Percentiles rank a stretch among this genome's conserved stretches.
Evolutionary conservation across 129 eudicot species (phyloP).

Genomic region (Saposhnikovia divaricata): DNA sequence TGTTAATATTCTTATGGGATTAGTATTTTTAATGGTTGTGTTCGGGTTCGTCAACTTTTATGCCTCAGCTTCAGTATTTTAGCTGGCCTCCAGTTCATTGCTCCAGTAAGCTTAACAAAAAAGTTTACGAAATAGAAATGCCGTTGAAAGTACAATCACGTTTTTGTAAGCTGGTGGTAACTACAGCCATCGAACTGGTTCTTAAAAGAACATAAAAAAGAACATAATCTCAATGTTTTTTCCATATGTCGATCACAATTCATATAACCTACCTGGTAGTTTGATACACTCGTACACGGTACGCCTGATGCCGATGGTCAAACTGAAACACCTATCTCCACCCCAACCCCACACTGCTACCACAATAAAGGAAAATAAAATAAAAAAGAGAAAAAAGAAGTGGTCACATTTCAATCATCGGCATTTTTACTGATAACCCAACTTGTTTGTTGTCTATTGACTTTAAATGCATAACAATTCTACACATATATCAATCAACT

Average conservation of each 20-base stretch:
- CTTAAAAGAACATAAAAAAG: no score
- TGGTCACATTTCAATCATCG: background rate
- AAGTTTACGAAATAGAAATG: no score
- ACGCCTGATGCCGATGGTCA: background rate
- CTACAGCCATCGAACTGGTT: no score
- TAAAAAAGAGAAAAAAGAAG: background rate
- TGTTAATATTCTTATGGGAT: constrained; percentile 26
- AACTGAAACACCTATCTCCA: background rate
- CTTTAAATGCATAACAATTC: background rate
- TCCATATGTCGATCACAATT: no score
- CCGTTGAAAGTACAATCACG: no score
- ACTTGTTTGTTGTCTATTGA: background rate
- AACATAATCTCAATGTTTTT: no score
- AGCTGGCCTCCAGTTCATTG: background rate
- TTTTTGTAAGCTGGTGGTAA: no score
- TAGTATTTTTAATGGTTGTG: constrained; percentile 5
- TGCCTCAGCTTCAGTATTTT: background rate
- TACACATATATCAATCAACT: background rate
- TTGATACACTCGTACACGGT: no score
- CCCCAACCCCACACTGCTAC: background rate
- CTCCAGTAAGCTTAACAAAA: background rate
- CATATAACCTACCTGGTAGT: no score
- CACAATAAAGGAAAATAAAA: background rate
- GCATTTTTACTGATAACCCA: background rate
- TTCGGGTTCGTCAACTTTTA: background rate